These are phyloP conservation scores for Yamadazyma sp. DNA, from an alignment of 805 yeast genomes.

Conservation along the genomic window DNA sequence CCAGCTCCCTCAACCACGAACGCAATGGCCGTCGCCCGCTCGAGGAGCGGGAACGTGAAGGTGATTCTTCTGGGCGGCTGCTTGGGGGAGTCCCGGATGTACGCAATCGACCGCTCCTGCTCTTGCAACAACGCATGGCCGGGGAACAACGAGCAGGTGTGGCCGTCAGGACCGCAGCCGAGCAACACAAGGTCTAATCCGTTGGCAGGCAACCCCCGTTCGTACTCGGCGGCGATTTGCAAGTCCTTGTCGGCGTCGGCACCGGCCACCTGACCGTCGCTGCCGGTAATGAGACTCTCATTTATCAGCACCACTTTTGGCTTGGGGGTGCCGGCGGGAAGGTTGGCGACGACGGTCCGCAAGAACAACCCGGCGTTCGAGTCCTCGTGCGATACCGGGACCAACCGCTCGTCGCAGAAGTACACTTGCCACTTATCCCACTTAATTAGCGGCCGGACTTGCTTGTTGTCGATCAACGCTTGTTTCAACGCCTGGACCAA, in stretches of 20 bases:
- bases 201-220: slow-evolving; percentile 50
- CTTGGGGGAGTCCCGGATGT: slow-evolving; percentile 82
- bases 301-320: slow-evolving; percentile 71
- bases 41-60: slow-evolving; percentile 75
- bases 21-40: slow-evolving; percentile 53
- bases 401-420: slow-evolving; percentile 90
- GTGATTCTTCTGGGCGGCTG: slow-evolving; percentile 94
- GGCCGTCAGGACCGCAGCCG: slow-evolving; percentile 97
- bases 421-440: slow-evolving; percentile 80
- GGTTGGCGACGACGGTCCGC: slow-evolving; percentile 53
- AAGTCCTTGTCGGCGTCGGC: slow-evolving; percentile 47
- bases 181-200: slow-evolving; percentile 66
- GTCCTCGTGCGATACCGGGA: slow-evolving; percentile 77
- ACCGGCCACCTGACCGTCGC: slow-evolving; percentile 41
- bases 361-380: slow-evolving; percentile 84
- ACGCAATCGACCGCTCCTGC: slow-evolving; percentile 50
- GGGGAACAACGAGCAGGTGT: slow-evolving; percentile 91
- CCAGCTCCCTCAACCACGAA: slow-evolving; percentile 90
- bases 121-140: slow-evolving; percentile 70
- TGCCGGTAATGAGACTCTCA: slow-evolving; percentile 56
- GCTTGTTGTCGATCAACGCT: slow-evolving; percentile 62
- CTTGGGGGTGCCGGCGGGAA: slow-evolving; percentile 34
- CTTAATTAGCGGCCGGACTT: slow-evolving; percentile 44
- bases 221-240: slow-evolving; percentile 64
- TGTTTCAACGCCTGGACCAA: slow-evolving; percentile 68